These are phyloP conservation scores for Lobosporangium transversale DNA, from an alignment of 192 early-diverging fungal species.

Conservation along the genomic window DNA sequence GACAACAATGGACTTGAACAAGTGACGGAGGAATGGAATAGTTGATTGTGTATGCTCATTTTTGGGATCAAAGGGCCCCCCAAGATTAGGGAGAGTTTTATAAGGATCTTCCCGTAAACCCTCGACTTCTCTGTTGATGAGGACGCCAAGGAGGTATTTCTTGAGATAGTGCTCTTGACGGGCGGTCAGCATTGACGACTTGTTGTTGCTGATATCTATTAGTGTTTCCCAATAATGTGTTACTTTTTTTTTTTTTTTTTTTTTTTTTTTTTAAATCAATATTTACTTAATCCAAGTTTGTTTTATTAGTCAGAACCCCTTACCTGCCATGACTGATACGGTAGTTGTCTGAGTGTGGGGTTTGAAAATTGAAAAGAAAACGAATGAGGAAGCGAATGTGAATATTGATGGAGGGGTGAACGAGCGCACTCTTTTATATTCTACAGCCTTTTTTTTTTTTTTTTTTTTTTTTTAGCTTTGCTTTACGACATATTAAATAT, in stretches of 20 bases:
- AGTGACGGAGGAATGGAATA: slow-evolving; percentile 57
- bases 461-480: neutral
- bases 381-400: neutral
- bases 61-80: slow-evolving; percentile 33
- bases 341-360: neutral
- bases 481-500: too few species aligned
- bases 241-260: too few species aligned
- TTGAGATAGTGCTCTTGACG: slow-evolving; percentile 67
- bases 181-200: slow-evolving; percentile 7
- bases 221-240: too few species aligned
- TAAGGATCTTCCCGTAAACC: slow-evolving; percentile 29
- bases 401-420: too few species aligned
- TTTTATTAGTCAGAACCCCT: too few species aligned
- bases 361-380: neutral
- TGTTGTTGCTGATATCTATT: slow-evolving; percentile 1
- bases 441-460: neutral
- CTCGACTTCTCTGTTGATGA: slow-evolving; percentile 58
- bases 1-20: slow-evolving; percentile 55
- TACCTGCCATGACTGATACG: too few species aligned
- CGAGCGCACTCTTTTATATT: too few species aligned
- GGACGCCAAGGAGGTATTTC: slow-evolving; percentile 57
- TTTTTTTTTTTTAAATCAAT: too few species aligned
- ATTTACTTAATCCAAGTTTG: too few species aligned
- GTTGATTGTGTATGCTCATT: slow-evolving; percentile 29
- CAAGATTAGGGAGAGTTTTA: slow-evolving; percentile 29